Evolutionary conservation across 495 filamentous ascomycete genomes (phyloP), one percentile per base, ranked within the genome.

Genomic region (Durotheca rogersii): DNA sequence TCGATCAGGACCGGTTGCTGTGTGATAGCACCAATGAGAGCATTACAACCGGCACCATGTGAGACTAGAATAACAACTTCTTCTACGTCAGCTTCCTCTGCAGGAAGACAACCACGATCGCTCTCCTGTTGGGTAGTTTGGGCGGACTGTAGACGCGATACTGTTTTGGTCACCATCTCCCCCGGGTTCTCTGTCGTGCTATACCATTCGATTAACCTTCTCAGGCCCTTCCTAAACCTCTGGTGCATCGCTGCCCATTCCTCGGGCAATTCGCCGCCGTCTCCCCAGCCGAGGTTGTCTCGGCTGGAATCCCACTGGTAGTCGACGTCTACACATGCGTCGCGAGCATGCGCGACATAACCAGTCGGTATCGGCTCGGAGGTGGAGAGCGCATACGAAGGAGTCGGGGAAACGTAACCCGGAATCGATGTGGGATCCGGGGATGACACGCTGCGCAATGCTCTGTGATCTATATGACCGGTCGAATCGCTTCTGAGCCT

Each of bases 41-140:
- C 94, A 69, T 99, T 99, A 69, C 93, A 95, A 38, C 91, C 94
- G 7, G 94, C 94, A n/a, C 92, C 92, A 60, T 99, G 93, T 0
- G 94, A 95, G 40, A 99, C 89, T 9, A 99, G 68, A 20, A 99
- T 77, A n/a, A 99, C 68, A 5, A 97, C 82, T 0, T 87, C 78
- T 58, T 97, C 88, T 3, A 77, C 71, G 17, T 84, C 78, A 2
- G 78, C 71, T 9, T 79, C 74, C 10, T 74, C 69, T 10, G 61
- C 37, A 1, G 61, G 12, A 3, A 27, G 20, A 34, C 19, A 6
- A 14, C 12, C 5, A 4, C 15, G 19, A 31, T 30, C 20, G 34
- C 3, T 69, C 60, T 15, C 51, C 44, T 58, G 57, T 39, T 33
- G 65, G 35, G 56, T 51, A 32, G 55, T 46, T 47, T 71, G 56